A percentile compares a stretch with the other conserved stretches of the same genome.
phyloP scores from a whole-genome alignment of 2,329 filamentous ascomycete species.

The Colletotrichum sp. region DNA sequence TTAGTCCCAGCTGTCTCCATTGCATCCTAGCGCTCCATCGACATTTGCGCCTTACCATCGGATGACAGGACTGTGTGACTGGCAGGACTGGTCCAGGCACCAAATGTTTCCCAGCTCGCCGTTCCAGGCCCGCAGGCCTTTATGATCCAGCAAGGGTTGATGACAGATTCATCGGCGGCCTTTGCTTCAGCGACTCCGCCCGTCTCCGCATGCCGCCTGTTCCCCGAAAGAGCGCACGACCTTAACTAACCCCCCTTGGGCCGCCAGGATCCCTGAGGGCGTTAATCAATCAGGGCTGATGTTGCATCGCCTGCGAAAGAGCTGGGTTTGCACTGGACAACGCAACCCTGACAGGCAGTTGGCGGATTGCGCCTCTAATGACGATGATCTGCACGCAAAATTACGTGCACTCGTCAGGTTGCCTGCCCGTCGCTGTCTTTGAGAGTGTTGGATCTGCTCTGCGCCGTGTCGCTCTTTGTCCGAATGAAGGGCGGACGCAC shows the following conservation, averaged over 20 bases:
- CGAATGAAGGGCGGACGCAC: neutral
- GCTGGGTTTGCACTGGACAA: neutral
- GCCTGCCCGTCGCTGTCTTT: neutral
- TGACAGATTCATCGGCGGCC: neutral
- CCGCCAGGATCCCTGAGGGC: neutral
- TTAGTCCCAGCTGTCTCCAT: neutral
- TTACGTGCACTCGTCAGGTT: neutral
- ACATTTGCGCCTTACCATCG: neutral
- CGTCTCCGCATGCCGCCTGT: constrained; percentile 4
- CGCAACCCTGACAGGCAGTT: neutral
- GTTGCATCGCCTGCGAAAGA: neutral
- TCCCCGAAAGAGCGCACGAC: neutral
- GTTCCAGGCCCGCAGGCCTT: neutral
- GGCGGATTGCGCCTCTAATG: neutral
- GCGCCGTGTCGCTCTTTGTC: neutral
- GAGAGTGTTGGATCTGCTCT: neutral
- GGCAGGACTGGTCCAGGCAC: neutral
- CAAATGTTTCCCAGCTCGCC: neutral
- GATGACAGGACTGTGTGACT: neutral
- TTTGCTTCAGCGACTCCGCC: neutral
- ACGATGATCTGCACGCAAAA: neutral
- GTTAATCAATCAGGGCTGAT: neutral
- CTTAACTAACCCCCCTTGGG: neutral
- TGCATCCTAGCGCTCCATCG: neutral
- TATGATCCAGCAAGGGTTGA: neutral